These are phyloP conservation scores for Eimeria falciformis DNA, from an alignment of 169 alveolate species.

Conservation along the genomic window DNA sequence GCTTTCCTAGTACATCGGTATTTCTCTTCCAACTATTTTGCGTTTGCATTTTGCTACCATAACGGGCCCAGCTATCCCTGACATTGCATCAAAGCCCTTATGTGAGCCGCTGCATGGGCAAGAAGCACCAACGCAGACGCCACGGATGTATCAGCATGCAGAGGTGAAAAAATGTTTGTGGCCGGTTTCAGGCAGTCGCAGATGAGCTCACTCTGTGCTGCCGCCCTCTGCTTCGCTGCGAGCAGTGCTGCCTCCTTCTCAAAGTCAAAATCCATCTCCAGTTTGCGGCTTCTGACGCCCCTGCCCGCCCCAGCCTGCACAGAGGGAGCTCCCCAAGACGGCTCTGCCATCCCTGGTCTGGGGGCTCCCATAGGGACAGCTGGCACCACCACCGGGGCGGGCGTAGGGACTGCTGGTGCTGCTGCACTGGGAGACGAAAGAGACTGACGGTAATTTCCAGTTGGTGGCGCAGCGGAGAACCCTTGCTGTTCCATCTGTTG, in stretches of 20 bases:
- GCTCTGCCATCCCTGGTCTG: neutral
- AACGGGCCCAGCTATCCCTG: too few species aligned
- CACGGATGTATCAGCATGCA: too few species aligned
- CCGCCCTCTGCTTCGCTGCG: constrained; percentile 63
- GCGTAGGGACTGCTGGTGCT: constrained; percentile 23
- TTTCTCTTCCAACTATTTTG: too few species aligned
- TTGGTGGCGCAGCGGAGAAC: neutral
- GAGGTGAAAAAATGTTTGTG: too few species aligned
- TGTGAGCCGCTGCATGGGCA: neutral
- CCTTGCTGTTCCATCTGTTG: constrained; percentile 31
- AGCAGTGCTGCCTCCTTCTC: constrained; percentile 67
- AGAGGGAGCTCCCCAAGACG: neutral
- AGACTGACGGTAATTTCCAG: constrained; percentile 12
- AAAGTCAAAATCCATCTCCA: constrained; percentile 72
- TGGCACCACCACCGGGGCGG: constrained; percentile 4
- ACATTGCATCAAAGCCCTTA: too few species aligned
- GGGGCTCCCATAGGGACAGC: constrained; percentile 12
- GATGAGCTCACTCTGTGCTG: constrained; percentile 31
- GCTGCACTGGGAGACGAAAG: neutral
- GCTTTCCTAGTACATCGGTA: neutral
- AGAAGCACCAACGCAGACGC: neutral
- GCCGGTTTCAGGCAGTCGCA: too few species aligned
- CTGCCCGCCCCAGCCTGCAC: constrained; percentile 38
- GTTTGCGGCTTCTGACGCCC: constrained; percentile 62
- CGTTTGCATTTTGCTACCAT: too few species aligned